Evolutionary conservation across 768 basidiomycete genomes (phyloP), one percentile per base, ranked within the genome.

Genomic region (Mrakia blollopis): DNA sequence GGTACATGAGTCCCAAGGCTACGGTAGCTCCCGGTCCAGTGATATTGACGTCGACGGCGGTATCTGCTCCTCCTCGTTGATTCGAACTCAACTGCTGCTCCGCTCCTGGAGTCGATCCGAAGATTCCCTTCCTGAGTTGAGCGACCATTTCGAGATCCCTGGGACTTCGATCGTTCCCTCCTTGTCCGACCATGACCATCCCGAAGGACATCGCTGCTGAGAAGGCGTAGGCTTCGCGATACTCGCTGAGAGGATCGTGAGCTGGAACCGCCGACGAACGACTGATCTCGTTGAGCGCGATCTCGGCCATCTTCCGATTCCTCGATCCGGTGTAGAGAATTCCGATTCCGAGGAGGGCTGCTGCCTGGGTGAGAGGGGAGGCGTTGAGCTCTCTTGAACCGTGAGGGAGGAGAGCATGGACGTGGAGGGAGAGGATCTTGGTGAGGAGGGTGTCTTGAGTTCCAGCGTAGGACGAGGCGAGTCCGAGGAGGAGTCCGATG

Each of bases 131-230:
- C 62, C 47, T 63, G 18, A 74, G 52, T 52, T 68, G 61, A 21
- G 68, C 23, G 37, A 70, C 75, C 67, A 76, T 41, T 16, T 76
- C 73, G 47, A 76, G 54, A 79, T 97, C 95, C 0, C 92, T 92
- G 1, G 91, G 91, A 47, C 91, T 89, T 11, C 87, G 86, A 0
- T 89, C 87, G 30, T 80, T 80, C 4, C 83, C 81, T 1, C 97
- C 95, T 80, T 90, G 90, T 9, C 93, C 95, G 23, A 98, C 88
- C 91, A 98, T 96, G 83, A 96, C 91, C 89, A 97, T 92, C 7
- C 97, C 97, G 81, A 97, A 97, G 0, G 92, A 91, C 41, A 97
- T 87, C 13, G 92, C 93, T 3, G 93, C 89, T 2, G 93, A 88
- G 79, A 92, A 90, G 0, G 94, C 91, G 81, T 98, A 98, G 0